Evolutionary conservation across 331 rosid genomes (phyloP).

Genomic region (Spiraea crenata): DNA sequence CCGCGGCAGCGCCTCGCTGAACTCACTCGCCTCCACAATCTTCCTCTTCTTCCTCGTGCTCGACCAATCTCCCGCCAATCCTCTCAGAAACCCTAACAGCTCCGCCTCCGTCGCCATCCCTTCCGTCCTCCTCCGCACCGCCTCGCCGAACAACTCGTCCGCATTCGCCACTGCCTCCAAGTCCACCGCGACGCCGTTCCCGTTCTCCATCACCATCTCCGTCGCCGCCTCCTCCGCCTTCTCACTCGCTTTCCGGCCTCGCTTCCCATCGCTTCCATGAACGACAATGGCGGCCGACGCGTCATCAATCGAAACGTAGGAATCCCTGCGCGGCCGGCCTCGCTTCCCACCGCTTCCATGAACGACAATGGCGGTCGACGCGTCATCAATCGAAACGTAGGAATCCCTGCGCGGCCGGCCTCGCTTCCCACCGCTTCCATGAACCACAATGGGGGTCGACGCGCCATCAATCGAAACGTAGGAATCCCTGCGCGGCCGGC

Average conservation of each 20-base stretch:
- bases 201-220: slow-evolving; percentile 15
- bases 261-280: background rate
- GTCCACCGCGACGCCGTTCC: slow-evolving; percentile 25
- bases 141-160: slow-evolving; percentile 45
- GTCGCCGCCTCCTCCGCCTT: slow-evolving; percentile 10
- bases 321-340: slow-evolving; percentile 61
- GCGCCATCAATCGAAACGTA: no score
- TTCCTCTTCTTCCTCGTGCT: slow-evolving; percentile 64
- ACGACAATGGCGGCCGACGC: no score
- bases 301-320: background rate
- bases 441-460: no score
- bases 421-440: no score
- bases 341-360: no score
- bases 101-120: slow-evolving; percentile 48
- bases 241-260: background rate
- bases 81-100: slow-evolving; percentile 50
- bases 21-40: slow-evolving; percentile 50
- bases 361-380: no score
- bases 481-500: no score
- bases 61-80: slow-evolving; percentile 60
- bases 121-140: slow-evolving; percentile 51
- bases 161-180: slow-evolving; percentile 33
- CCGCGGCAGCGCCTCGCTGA: slow-evolving; percentile 47
- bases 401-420: no score
- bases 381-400: no score